Percentiles rank a stretch among this genome's conserved stretches.
Conservation (phyloP, 345 rosid species). For the Citrus unshiu region DNA sequence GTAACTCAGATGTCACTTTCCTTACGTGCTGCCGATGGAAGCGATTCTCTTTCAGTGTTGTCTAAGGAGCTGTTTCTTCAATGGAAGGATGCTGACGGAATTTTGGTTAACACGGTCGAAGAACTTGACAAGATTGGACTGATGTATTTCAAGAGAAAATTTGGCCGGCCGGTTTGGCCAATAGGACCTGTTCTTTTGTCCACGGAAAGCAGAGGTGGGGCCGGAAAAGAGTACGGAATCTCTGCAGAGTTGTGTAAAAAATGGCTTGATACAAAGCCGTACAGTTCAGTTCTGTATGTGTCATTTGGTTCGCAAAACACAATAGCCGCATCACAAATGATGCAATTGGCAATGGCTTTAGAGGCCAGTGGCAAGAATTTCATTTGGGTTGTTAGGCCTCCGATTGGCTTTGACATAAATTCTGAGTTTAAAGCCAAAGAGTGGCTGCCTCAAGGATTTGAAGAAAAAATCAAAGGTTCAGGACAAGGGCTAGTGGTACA, state of each 20-base stretch:
- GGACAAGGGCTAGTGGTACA: slow-evolving; percentile 18
- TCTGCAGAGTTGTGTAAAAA: too few species aligned
- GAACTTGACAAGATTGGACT: slow-evolving; percentile 26
- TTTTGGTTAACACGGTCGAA: slow-evolving; percentile 30
- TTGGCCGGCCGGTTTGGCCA: slow-evolving; percentile 20
- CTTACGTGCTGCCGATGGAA: too few species aligned
- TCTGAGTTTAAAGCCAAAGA: slow-evolving; percentile 20
- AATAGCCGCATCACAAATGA: too few species aligned
- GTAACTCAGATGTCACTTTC: neutral
- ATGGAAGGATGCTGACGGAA: slow-evolving; percentile 16
- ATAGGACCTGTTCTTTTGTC: slow-evolving; percentile 27
- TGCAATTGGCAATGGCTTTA: too few species aligned
- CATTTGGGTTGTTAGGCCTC: slow-evolving; percentile 19
- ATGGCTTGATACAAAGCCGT: too few species aligned
- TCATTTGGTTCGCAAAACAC: too few species aligned
- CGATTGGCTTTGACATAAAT: slow-evolving; percentile 22
- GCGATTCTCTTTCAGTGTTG: too few species aligned
- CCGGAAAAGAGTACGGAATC: too few species aligned
- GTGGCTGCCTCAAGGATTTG: slow-evolving; percentile 33
- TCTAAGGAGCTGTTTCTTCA: neutral
- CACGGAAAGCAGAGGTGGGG: neutral
- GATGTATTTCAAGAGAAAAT: slow-evolving; percentile 17
- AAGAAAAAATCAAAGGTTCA: slow-evolving; percentile 16
- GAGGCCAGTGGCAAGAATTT: too few species aligned
- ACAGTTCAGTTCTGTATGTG: too few species aligned